Conservation (phyloP, 352 stramenopile species). For the Globisporangium paroecandrum region DNA sequence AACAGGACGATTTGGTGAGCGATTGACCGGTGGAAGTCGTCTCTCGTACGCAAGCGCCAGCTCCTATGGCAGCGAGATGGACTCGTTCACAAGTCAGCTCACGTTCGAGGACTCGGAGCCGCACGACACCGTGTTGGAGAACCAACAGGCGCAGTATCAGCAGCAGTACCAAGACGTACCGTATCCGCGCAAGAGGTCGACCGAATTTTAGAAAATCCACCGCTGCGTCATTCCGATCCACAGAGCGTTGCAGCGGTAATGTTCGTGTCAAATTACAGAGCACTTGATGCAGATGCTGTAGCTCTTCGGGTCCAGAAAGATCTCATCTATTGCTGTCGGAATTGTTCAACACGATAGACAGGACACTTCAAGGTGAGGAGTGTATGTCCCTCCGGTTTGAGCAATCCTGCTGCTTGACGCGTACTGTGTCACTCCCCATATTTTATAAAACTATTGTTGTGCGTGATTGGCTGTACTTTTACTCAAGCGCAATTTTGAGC, state of each 20-base stretch:
- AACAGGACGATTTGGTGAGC: constrained; percentile 23
- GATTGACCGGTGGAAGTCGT: constrained; percentile 1
- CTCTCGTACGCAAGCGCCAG: constrained; percentile 17
- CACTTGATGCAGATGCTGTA: no score
- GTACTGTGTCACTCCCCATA: no score
- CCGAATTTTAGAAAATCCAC: constrained; percentile 31
- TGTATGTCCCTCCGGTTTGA: not conserved
- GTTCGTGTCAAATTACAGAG: no score
- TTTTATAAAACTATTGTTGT: no score
- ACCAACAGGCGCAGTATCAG: not conserved
- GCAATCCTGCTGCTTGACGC: no score
- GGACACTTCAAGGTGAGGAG: no score
- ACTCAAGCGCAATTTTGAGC: no score
- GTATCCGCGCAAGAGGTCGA: constrained; percentile 42
- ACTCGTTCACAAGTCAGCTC: constrained; percentile 42
- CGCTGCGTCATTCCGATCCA: not conserved
- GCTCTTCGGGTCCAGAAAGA: no score
- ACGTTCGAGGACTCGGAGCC: constrained; percentile 24
- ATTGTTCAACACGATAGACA: no score
- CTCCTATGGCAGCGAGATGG: constrained; percentile 26
- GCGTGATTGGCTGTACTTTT: no score
- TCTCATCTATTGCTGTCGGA: not conserved
- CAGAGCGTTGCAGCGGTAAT: no score
- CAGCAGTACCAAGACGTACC: not conserved
- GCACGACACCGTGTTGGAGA: constrained; percentile 21